Base-by-base conservation (phyloP, 768 basidiomycete genomes). In the Auricularia heimuer region DNA sequence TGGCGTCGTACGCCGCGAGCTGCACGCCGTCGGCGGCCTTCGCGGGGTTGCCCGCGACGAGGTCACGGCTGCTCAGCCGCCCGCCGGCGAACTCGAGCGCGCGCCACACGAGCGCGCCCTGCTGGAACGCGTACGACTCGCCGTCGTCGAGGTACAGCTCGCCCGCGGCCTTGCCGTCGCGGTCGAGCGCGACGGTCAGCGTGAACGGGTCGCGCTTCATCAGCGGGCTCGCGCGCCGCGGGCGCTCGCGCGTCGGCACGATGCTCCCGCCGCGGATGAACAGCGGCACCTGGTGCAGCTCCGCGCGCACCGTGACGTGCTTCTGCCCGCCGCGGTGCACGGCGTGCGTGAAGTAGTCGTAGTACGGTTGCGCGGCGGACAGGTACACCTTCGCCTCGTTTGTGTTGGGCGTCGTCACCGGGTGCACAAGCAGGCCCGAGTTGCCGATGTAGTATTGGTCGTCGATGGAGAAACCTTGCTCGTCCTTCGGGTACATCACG, bases 81-180 rank as follows among this genome's bases (percentile, higher is more conserved):
- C 75, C 80, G 68, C 84, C 76, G 56, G 56, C 18, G 24, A 60
- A 60, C 29, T 60, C 34, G 71, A 95, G 92, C 66, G 81, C 78
- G 64, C 92, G 86, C 92, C 92, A 95, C 66, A 97, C 79, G 72
- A 91, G 84, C 65, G 93, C 80, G 36, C 97, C 97, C 4, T 82
- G 72, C 65, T 83, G 77, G 75, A 94, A 87, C 3, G 81, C 77
- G 75, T 86, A 98, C 0, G 88, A 84, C 62, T 88, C 89, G 14
- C 97, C 97, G 69, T 98, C 97, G 73, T 99, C 97, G 64, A 96
- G 83, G 76, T 98, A 99, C 44, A 99, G 80, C 71, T 95, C 91
- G 44, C 97, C 97, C 1, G 71, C 73, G 0, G 95, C 95, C 36
- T 68, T 71, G 34, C 77, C 75, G 1, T 77, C 71, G 60, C 85